Percentiles rank a stretch among this genome's conserved stretches.
phyloP scores from a whole-genome alignment of 2,329 filamentous ascomycete genomes.

The Pseudocercospora fijiensis region DNA sequence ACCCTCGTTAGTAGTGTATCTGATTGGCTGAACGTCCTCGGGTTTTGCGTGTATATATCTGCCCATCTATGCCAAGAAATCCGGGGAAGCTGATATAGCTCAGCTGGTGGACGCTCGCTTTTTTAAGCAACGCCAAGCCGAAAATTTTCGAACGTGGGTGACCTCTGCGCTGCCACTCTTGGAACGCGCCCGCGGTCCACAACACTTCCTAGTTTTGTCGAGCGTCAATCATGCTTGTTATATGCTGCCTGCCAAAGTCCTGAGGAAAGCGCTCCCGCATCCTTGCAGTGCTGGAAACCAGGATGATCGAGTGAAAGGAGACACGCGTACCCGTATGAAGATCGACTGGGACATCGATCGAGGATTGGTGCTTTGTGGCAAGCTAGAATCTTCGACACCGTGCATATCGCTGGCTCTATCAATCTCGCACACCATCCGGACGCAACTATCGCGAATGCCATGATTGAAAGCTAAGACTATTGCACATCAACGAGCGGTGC shows the following conservation, averaged over 20 bases:
- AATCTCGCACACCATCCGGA: slow-evolving; percentile 21
- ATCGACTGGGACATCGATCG: slow-evolving; percentile 33
- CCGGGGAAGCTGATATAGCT: too few relatives aligned
- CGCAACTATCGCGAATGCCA: slow-evolving; percentile 7
- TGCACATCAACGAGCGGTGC: slow-evolving; percentile 26
- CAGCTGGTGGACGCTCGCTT: too few relatives aligned
- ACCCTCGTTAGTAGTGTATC: too few relatives aligned
- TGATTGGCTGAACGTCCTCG: too few relatives aligned
- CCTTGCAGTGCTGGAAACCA: not conserved
- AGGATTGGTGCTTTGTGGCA: slow-evolving; percentile 32
- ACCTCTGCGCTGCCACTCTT: too few relatives aligned
- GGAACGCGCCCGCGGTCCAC: too few relatives aligned
- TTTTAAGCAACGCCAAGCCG: too few relatives aligned
- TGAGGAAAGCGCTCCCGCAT: not conserved
- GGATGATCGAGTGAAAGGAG: not conserved
- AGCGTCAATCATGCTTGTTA: not conserved
- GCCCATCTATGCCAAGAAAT: too few relatives aligned
- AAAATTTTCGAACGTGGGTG: too few relatives aligned
- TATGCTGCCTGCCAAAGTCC: too few relatives aligned
- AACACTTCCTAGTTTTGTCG: too few relatives aligned
- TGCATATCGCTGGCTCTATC: slow-evolving; percentile 25
- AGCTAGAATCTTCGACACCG: slow-evolving; percentile 33
- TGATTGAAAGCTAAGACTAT: slow-evolving; percentile 30
- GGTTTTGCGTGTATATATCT: too few relatives aligned
- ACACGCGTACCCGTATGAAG: not conserved